Base-by-base conservation (phyloP, 371 early-diverging fungal genomes). In the Umbelopsis sp. region DNA sequence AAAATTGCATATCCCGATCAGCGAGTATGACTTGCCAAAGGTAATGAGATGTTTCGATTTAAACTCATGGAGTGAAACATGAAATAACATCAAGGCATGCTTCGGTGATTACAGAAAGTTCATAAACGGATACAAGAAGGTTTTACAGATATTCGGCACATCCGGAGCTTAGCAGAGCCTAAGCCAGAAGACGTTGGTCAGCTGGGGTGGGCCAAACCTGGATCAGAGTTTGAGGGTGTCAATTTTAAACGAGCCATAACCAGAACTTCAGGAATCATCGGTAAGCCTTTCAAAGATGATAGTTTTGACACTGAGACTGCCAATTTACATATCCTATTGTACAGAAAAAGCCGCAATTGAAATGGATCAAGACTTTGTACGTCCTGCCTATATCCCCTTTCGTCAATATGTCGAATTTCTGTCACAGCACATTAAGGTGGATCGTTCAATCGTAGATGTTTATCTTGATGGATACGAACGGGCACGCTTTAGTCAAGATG, bases 1-100 rank as follows among this genome's bases (percentile, higher is more conserved):
- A n/a, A 90, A 91, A 69, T 70, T 86, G 0, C 87, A 88, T 71
- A 80, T 91, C 65, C 90, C 91, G 14, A 89, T 89, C 65, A 85
- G 87, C 65, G 74, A 79, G 25, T 82, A 83, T 32, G 90, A 92
- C 70, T 65, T 91, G 44, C 91, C 91, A 18, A 84, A 84, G 71
- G 92, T 89, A 80, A 41, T 14, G 9, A 50, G 52, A 63, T 18
- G 0, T 63, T 66, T 41, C 25, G 24, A 8, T 22, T 32, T 50
- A 12, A 18, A 14, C 4, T 29, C 29, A 10, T 41, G 41, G 41
- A 41, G 1, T 41, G 2, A 41, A 41, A 41, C 7, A 41, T 7
- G 41, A 12, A 48, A 6, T 20, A 8, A 32, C 37, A 44, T 12
- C 9, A 48, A 7, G 45, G 7, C 7, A 25, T 65, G 9, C 48